phyloP scores from a whole-genome alignment of 352 stramenopile genomes.

The Phytophthora idaei region DNA sequence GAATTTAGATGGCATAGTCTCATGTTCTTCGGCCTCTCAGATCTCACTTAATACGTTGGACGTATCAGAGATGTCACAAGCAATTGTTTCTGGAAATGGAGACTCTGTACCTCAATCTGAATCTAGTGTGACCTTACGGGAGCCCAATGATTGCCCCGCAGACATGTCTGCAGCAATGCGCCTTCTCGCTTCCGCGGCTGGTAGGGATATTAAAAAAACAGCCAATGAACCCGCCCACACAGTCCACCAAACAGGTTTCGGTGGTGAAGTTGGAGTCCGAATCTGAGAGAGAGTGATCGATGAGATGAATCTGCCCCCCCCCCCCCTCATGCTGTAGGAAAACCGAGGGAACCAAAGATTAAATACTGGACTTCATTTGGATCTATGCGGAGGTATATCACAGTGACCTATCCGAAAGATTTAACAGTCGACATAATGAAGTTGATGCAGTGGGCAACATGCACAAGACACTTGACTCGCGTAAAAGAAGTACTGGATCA shows the following conservation, averaged over 20 bases:
- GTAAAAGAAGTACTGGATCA: slow-evolving; percentile 6
- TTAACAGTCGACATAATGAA: slow-evolving; percentile 2
- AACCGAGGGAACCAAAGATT: slow-evolving; percentile 4
- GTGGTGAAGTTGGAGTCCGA: too few relatives aligned
- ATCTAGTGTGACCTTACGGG: too few relatives aligned
- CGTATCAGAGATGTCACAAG: not conserved
- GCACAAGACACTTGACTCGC: slow-evolving; percentile 1
- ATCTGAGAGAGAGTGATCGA: not conserved
- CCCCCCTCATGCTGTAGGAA: not conserved
- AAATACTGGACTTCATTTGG: not conserved
- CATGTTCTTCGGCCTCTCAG: not conserved
- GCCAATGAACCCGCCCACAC: too few relatives aligned
- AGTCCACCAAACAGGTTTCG: too few relatives aligned
- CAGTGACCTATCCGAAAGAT: not conserved
- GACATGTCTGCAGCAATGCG: too few relatives aligned
- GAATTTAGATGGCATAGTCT: not conserved
- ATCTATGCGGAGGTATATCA: slow-evolving; percentile 1
- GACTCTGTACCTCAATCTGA: too few relatives aligned
- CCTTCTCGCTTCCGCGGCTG: too few relatives aligned
- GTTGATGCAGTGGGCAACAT: slow-evolving; percentile 7
- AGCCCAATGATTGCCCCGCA: too few relatives aligned
- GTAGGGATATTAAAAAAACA: too few relatives aligned
- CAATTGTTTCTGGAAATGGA: too few relatives aligned
- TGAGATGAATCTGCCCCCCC: slow-evolving; percentile 4
- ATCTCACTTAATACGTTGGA: not conserved